These are phyloP conservation scores for Paraconiothyrium brasiliense DNA, from an alignment of 2,329 filamentous ascomycete species.

Conservation along the genomic window DNA sequence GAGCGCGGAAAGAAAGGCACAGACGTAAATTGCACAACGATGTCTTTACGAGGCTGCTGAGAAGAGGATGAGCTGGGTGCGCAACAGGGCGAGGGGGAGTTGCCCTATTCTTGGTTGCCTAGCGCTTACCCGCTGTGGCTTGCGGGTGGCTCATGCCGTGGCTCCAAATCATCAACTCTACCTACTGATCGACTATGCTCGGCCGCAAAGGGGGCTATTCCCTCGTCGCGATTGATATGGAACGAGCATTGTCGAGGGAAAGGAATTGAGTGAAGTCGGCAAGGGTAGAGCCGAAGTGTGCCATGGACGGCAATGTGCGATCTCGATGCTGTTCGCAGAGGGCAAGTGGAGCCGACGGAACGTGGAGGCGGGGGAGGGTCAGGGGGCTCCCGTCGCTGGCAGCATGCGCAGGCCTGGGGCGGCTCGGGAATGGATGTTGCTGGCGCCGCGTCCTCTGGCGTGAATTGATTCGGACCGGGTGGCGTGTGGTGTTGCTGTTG, in stretches of 20 bases:
- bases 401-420: not conserved
- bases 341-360: not conserved
- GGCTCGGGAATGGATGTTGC: constrained; percentile 6
- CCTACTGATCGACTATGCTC: not conserved
- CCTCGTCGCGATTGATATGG: not conserved
- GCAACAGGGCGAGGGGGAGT: not conserved
- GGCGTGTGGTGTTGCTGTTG: too few relatives aligned
- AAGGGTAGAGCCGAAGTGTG: not conserved
- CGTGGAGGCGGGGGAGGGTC: constrained; percentile 4
- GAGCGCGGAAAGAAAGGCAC: constrained; percentile 1
- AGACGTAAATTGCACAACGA: not conserved
- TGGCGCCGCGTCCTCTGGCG: not conserved
- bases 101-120: constrained; percentile 11
- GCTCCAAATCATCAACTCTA: not conserved
- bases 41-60: constrained; percentile 8
- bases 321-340: constrained; percentile 9
- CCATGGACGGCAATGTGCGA: not conserved
- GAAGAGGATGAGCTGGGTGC: not conserved
- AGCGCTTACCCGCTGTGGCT: constrained; percentile 4
- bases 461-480: too few relatives aligned
- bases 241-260: not conserved
- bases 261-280: not conserved
- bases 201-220: not conserved
- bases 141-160: constrained; percentile 2
- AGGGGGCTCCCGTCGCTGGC: constrained; percentile 6